Evolutionary conservation across 768 basidiomycete species (phyloP), one percentile per base, ranked within the genome.

Genomic region (Pluteus cervinus): DNA sequence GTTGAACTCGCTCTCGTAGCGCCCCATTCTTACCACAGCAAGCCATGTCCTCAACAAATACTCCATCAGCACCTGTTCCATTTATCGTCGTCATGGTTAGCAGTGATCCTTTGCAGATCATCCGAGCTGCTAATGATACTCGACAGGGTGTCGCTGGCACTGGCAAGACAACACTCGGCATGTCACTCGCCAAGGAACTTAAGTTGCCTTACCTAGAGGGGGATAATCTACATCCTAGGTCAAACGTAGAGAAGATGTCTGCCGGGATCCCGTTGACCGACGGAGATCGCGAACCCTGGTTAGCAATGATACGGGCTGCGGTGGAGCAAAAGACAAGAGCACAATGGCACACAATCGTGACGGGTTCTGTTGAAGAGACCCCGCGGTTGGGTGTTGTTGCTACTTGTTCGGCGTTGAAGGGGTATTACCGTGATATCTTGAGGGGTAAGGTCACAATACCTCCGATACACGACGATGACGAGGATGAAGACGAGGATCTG

Each of bases 231-330:
- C 93, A 97, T 54, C 85, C 92, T 1, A 51, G 66, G 16, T 58
- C 73, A 9, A 94, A 94, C 57, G 74, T 94, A 28, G 80, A 75
- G 20, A 98, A 97, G 71, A 96, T 97, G 92, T 61, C 77, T 4
- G 53, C 62, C 1, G 90, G 90, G 0, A 59, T 66, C 16, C 83
- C 91, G 4, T 64, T 98, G 46, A 80, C 68, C 2, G 92, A 96
- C 51, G 71, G 63, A 3, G 92, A 96, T 54, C 79, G 91, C 14
- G 67, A 74, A 46, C 90, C 92, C 1, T 97, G 94, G 93, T 71
- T 98, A 4, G 71, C 70, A 39, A 57, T 69, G 31, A 79, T 96
- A 35, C 77, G 90, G 36, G 55, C 54, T 4, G 80, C 73, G 1
- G 87, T 80, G 7, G 76, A 79, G 53, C 50, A 68, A 8, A 60